Base-by-base conservation (phyloP, 768 basidiomycete genomes). In the Sutorius australiensis region DNA sequence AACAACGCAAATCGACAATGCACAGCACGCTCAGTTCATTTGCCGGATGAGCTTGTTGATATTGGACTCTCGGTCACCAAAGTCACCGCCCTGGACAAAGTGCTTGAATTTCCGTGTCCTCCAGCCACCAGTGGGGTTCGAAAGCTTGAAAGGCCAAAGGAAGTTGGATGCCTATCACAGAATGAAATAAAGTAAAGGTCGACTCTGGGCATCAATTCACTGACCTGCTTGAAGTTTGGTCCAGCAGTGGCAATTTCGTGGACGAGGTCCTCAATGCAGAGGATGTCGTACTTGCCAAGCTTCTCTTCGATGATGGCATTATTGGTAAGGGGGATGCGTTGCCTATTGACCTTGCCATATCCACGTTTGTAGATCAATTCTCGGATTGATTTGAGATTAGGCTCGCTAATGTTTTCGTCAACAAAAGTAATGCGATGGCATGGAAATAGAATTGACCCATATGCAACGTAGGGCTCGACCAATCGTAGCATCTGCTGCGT, bases 111-210 rank as follows among this genome's bases (percentile, higher is more conserved):
- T 98, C 72, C 93, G 84, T 71, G 83, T 86, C 77, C 92, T 87
- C 95, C 94, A 99, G 62, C 97, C 97, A 61, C 97, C 95, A 60
- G 83, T 98, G 51, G 97, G 95, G 84, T 98, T 98, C 67, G 94
- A 98, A 58, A 99, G 89, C 73, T 99, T 99, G 84, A 99, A 98
- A 24, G 97, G 97, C 95, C 95, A 98, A 49, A 98, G 86, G 85
- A 95, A 95, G 83, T 93, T 95, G 61, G 89, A 83, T 53, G 86
- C 89, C 87, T 89, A 24, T 1, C 55, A 40, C 13, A 5, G 27
- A 38, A 34, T 14, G 8, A 27, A 46, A 46, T 54, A 19, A 21
- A 31, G 54, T 43, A 24, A 41, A 7, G 1, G 14, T 34, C 44
- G 28, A 12, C 34, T 8, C 32, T 37, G 14, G 5, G 7, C 27